Base-by-base conservation (phyloP, 495 filamentous ascomycete genomes). In the Podospora fimiseda region DNA sequence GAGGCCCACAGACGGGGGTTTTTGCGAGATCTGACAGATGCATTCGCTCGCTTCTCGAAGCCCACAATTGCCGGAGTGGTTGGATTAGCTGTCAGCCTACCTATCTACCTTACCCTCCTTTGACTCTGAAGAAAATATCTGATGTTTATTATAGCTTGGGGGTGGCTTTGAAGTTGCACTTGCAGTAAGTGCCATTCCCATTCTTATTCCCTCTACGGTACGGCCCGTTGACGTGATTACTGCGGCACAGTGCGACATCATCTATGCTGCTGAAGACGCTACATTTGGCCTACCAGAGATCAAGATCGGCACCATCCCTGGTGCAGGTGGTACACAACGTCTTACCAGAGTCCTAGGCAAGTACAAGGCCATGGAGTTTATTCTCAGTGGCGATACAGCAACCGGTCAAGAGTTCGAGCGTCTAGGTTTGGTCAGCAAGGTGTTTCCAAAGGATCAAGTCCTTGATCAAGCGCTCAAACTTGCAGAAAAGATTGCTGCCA, bases 261-360 rank as follows among this genome's bases (percentile, higher is more conserved):
- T 76, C 15, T 69, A 60, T 40, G 60, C 68, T 4, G 46, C 68
- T 2, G 43, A 60, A 3, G 51, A 62, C 43, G 62, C 70, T 19
- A 54, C 27, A 33, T 74, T 74, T 53, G 71, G 70, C 13, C 61
- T 73, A 1, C 73, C 73, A 0, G 73, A 76, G 51, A 59, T 76
- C 47, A 71, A 62, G 24, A 67, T 74, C 43, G 70, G 71, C 15
- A 64, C 63, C 0, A 71, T 76, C 37, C 73, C 73, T 0, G 73
- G 73, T 3, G 68, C 66, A 1, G 73, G 71, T 14, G 72, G 73
- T 2, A 72, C 72, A 3, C 71, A 74, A 51, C 59, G 73, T 36
- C 50, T 74, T 9, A 62, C 67, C 6, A 60, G 58, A 20, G 66
- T 60, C 8, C 21, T 76, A 44, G 73, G 73, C 3, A 73, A 73